phyloP scores from a whole-genome alignment of 306 rosid species.

The Luffa aegyptiaca region DNA sequence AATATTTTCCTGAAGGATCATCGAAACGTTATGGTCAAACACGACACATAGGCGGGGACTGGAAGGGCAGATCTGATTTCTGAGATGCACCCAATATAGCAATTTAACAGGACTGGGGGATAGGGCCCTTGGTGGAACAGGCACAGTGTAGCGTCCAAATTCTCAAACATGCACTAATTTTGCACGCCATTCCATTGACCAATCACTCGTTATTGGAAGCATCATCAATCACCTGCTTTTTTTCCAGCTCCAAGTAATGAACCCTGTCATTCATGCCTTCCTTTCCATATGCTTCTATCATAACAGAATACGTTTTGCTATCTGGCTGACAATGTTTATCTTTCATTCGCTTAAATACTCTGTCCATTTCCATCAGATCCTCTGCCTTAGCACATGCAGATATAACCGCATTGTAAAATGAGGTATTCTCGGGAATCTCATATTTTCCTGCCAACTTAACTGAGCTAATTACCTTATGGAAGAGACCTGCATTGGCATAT shows the following conservation, averaged over 20 bases:
- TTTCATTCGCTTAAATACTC: constrained; percentile 80
- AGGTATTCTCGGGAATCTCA: constrained; percentile 70
- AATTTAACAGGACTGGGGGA: background rate
- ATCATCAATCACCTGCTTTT: constrained; percentile 17
- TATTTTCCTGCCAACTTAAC: constrained; percentile 70
- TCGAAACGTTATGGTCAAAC: background rate
- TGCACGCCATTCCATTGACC: no score
- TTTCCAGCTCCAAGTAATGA: constrained; percentile 72
- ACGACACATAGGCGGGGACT: background rate
- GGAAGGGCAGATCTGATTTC: background rate
- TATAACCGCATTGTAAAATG: constrained; percentile 65
- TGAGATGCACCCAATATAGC: background rate
- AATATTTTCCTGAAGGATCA: background rate
- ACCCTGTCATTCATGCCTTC: constrained; percentile 89
- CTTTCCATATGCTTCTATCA: constrained; percentile 71
- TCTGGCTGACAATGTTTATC: constrained; percentile 61
- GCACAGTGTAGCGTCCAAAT: background rate
- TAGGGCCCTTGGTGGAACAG: background rate
- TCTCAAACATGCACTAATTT: background rate
- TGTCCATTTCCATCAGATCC: constrained; percentile 89
- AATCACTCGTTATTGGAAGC: background rate
- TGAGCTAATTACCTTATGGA: constrained; percentile 74
- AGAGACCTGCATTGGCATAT: constrained; percentile 89
- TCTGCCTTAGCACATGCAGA: constrained; percentile 89
- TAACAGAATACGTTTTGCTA: constrained; percentile 42